phyloP scores from a whole-genome alignment of 768 basidiomycete genomes.

The Leccinum ochraceum region DNA sequence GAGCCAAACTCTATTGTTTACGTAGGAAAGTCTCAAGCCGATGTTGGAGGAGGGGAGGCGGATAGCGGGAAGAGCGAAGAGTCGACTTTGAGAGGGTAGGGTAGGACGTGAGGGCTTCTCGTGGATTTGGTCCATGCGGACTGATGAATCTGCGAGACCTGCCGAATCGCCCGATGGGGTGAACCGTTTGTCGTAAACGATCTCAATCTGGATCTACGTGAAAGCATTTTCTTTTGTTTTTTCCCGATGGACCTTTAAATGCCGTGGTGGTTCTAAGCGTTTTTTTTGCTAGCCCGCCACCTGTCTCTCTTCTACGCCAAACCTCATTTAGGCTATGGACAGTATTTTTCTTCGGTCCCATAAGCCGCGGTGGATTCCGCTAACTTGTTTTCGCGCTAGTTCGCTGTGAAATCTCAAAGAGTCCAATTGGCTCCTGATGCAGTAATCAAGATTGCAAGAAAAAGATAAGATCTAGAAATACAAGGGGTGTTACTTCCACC shows the following conservation, averaged over 20 bases:
- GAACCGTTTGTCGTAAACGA: background rate
- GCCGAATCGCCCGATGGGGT: background rate
- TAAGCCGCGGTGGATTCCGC: background rate
- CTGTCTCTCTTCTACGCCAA: background rate
- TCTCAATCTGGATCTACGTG: background rate
- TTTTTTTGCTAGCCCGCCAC: no score
- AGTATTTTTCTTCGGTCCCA: background rate
- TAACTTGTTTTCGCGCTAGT: background rate
- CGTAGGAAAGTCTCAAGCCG: constrained; percentile 26
- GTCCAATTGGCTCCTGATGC: background rate
- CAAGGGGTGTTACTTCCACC: constrained; percentile 2
- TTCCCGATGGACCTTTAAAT: background rate
- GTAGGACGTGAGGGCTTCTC: background rate
- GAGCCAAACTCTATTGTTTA: background rate
- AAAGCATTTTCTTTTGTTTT: background rate
- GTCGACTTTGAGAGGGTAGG: constrained; percentile 19
- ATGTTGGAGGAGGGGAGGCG: constrained; percentile 27
- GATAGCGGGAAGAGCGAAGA: constrained; percentile 17
- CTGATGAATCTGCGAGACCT: background rate
- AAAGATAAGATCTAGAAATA: constrained; percentile 14
- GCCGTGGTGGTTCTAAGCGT: background rate
- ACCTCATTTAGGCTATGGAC: background rate
- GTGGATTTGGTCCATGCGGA: background rate
- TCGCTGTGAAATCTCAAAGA: background rate
- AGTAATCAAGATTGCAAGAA: background rate